These are phyloP conservation scores for Pachysandra terminalis DNA, from an alignment of 164 flowering plant species.

Conservation along the genomic window DNA sequence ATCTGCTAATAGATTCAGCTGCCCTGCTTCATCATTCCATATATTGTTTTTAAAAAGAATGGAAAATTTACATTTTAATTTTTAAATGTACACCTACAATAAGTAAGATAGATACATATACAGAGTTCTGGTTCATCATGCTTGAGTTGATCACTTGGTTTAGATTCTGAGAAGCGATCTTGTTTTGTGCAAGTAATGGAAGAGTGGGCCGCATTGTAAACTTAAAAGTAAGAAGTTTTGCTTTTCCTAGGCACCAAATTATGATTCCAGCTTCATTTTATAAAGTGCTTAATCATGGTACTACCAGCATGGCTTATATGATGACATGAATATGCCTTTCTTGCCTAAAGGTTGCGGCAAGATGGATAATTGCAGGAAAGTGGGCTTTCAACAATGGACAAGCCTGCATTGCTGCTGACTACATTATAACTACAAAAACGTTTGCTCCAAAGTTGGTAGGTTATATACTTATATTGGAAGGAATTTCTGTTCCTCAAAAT, in stretches of 20 bases:
- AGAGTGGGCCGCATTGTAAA: conserved; percentile 75
- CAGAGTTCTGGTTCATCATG: not conserved
- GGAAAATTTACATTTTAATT: not conserved
- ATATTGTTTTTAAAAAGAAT: too few species aligned
- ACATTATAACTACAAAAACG: conserved; percentile 62
- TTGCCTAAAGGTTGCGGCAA: conserved; percentile 53
- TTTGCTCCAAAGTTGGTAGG: conserved; percentile 73
- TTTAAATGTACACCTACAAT: not conserved
- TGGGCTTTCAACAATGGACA: conserved; percentile 81
- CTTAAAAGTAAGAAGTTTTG: conserved; percentile 41
- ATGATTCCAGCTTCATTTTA: not conserved
- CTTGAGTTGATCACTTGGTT: not conserved
- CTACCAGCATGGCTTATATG: too few species aligned
- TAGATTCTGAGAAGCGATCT: conserved; percentile 2
- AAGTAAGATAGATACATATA: not conserved
- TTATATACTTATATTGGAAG: not conserved
- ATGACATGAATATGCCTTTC: conserved; percentile 12
- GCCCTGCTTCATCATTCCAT: not conserved
- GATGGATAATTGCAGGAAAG: conserved; percentile 67
- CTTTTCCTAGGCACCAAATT: not conserved
- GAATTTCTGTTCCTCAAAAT: not conserved
- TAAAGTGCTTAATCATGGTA: too few species aligned
- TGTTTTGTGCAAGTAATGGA: conserved; percentile 54
- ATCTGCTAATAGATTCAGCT: not conserved
- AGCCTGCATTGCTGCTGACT: conserved; percentile 74